Base-by-base conservation (phyloP, 495 filamentous ascomycete genomes). In the Choiromyces venosus region DNA sequence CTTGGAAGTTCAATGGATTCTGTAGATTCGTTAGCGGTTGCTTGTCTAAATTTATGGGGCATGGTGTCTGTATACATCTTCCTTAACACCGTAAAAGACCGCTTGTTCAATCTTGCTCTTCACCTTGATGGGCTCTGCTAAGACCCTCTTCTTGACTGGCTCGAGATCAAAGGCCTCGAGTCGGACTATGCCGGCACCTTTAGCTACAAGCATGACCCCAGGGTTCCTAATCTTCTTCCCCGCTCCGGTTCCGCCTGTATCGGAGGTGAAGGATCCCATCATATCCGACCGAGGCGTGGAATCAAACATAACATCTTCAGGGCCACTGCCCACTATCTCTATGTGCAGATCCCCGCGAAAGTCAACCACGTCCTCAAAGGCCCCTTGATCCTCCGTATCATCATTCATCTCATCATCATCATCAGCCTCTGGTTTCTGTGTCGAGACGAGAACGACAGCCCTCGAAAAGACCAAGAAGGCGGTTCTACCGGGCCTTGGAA, bases 31-130 rank as follows among this genome's bases (percentile, higher is more conserved):
- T 76, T 33, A 70, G 66, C 36, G 40, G 39, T 56, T 56, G 67
- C 33, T 70, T 36, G 44, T 25, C 25, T 25, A 14, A 21, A 44
- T 66, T 36, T 69, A 21, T 71, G 44, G 19, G 42, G 38, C 46
- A 29, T 37, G 42, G 25, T 35, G 36, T 16, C 36, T 25, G 46
- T 76, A 67, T 75, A 81, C 79, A 33, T 81, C 79, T 65, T 87
- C 85, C 82, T 93, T 88, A 33, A 87, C 88, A 1, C 94, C 93
- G 81, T 91, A 98, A 83, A 97, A 97, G 4, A 97, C 89, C 19
- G 94, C 94, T 81, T 98, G 94, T 78, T 97, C 93, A 64, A 99
- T 86, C 82, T 94, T 97, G 80, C 88, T 91, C 80, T 91, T 93
- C 10, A 92, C 91, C 1, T 92, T 93, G 29, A 94, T 85, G 36